Percentiles rank a stretch among this genome's conserved stretches.
Conservation (phyloP, 2,329 filamentous ascomycete genomes). For the Ceratocystis papillata region DNA sequence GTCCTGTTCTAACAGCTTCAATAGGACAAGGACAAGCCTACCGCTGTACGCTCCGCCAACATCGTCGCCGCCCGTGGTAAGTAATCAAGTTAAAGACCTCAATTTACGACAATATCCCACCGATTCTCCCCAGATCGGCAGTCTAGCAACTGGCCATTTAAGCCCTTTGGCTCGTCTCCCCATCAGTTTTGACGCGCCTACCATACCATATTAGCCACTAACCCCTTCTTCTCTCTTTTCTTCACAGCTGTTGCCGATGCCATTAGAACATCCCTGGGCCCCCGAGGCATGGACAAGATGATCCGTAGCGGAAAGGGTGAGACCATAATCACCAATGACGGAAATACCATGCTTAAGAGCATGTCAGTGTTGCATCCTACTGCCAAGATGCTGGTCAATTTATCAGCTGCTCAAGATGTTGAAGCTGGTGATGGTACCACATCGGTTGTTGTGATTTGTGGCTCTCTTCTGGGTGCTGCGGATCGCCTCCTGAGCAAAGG, state of each 20-base stretch:
- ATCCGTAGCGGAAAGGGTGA: slow-evolving; percentile 94
- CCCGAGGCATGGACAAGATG: slow-evolving; percentile 99
- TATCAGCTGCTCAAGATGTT: slow-evolving; percentile 94
- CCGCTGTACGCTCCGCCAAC: slow-evolving; percentile 90
- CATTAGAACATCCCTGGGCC: slow-evolving; percentile 89
- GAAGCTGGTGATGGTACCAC: slow-evolving; percentile 98
- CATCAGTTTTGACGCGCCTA: neutral
- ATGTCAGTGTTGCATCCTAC: slow-evolving; percentile 99
- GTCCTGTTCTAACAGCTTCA: slow-evolving; percentile 30
- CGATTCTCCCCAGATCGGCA: neutral
- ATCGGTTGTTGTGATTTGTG: slow-evolving; percentile 94
- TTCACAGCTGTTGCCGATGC: slow-evolving; percentile 82
- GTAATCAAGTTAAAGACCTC: neutral
- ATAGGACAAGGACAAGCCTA: slow-evolving; percentile 91
- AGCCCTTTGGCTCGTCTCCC: neutral
- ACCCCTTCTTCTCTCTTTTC: slow-evolving; percentile 21
- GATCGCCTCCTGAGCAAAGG: slow-evolving; percentile 84
- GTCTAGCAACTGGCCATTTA: neutral
- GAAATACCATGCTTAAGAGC: slow-evolving; percentile 97
- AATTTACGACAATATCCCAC: neutral
- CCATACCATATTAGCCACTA: neutral
- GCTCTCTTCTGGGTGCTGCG: slow-evolving; percentile 84
- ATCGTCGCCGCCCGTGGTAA: slow-evolving; percentile 92
- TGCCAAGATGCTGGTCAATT: slow-evolving; percentile 96
- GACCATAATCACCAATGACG: slow-evolving; percentile 98